These are phyloP conservation scores for Wickerhamomyces subpelliculosus DNA, from an alignment of 805 yeast species.

Conservation along the genomic window DNA sequence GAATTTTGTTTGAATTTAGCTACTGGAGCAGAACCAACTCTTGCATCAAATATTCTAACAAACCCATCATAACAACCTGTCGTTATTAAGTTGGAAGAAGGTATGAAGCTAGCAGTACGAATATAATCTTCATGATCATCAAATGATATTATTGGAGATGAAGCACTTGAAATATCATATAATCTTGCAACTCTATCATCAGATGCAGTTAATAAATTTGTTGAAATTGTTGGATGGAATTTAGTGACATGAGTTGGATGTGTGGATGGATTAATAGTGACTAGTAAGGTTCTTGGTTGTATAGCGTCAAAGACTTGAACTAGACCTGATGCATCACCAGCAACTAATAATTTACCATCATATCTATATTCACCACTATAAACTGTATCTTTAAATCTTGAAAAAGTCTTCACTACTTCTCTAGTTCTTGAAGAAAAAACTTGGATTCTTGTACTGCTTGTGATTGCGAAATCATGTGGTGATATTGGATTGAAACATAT, in stretches of 20 bases:
- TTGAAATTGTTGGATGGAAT: slow-evolving; percentile 73
- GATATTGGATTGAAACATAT: slow-evolving; percentile 78
- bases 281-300: slow-evolving; percentile 70
- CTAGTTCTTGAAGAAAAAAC: slow-evolving; percentile 91
- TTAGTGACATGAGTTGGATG: slow-evolving; percentile 92
- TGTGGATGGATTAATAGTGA: slow-evolving; percentile 73
- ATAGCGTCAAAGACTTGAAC: slow-evolving; percentile 86
- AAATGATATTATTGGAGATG: slow-evolving; percentile 65
- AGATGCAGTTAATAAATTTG: slow-evolving; percentile 77
- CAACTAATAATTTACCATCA: slow-evolving; percentile 87
- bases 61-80: slow-evolving; percentile 93
- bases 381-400: slow-evolving; percentile 86
- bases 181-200: slow-evolving; percentile 85
- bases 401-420: slow-evolving; percentile 79
- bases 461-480: slow-evolving; percentile 90
- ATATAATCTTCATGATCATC: slow-evolving; percentile 83
- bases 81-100: slow-evolving; percentile 72
- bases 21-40: slow-evolving; percentile 51
- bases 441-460: slow-evolving; percentile 87
- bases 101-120: slow-evolving; percentile 73
- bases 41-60: slow-evolving; percentile 77
- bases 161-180: slow-evolving; percentile 78
- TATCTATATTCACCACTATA: slow-evolving; percentile 85
- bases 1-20: slow-evolving; percentile 61
- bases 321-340: slow-evolving; percentile 92